Conservation (phyloP, 805 yeast species). For the Millerozyma miso region DNA sequence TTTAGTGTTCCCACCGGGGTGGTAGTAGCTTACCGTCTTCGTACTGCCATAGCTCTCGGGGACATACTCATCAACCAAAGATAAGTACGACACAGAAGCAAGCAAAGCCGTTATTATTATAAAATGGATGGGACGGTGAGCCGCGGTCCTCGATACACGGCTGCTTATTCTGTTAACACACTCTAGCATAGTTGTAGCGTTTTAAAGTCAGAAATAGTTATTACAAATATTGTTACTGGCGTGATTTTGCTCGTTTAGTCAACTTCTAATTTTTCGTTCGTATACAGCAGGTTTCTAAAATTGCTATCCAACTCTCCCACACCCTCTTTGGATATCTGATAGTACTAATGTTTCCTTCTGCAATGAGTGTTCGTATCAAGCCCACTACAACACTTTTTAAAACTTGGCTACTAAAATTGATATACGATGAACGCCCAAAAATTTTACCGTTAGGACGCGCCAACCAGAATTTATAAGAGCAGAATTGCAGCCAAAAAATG, state of each 20-base stretch:
- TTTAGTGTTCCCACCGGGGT: slow-evolving; percentile 30
- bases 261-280: background rate
- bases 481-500: background rate
- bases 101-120: slow-evolving; percentile 66
- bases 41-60: slow-evolving; percentile 36
- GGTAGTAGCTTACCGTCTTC: slow-evolving; percentile 24
- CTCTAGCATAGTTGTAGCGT: slow-evolving; percentile 20
- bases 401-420: background rate
- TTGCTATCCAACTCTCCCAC: background rate
- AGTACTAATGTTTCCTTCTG: background rate
- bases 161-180: slow-evolving; percentile 28
- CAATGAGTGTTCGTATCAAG: background rate
- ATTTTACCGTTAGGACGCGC: background rate
- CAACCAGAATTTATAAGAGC: background rate
- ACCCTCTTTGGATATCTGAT: background rate
- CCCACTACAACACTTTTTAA: background rate
- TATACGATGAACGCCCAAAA: background rate
- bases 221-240: background rate
- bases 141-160: slow-evolving; percentile 54
- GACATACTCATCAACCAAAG: slow-evolving; percentile 65
- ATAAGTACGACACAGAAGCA: slow-evolving; percentile 77
- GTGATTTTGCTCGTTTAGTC: background rate
- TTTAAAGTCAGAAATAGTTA: background rate
- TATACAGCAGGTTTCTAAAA: background rate
- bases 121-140: slow-evolving; percentile 83